These are phyloP conservation scores for Hypoxylon rubiginosum DNA, from an alignment of 2,329 filamentous ascomycete species.

Conservation along the genomic window DNA sequence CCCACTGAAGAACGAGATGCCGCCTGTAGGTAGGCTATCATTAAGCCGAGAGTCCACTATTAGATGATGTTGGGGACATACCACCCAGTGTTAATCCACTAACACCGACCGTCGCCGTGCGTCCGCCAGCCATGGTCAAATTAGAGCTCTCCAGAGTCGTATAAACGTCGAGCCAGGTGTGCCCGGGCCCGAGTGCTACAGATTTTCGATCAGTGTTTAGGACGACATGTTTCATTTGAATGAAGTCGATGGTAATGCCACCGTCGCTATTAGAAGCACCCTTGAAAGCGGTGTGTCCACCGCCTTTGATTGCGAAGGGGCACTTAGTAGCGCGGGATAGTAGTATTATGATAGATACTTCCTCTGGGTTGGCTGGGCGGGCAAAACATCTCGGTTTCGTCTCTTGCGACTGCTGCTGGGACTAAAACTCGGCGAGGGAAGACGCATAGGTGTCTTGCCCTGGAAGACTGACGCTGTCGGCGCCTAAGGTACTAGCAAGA, in stretches of 20 bases:
- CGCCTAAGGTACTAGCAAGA: slow-evolving; percentile 27
- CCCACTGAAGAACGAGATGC: slow-evolving; percentile 51
- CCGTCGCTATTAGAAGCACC: slow-evolving; percentile 48
- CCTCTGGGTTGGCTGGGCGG: slow-evolving; percentile 42
- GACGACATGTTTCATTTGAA: slow-evolving; percentile 42
- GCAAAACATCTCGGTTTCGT: slow-evolving; percentile 44
- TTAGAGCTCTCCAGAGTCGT: slow-evolving; percentile 50
- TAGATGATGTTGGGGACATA: slow-evolving; percentile 4
- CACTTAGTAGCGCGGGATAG: slow-evolving; percentile 47
- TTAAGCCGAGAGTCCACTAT: not conserved
- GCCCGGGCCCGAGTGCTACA: slow-evolving; percentile 54
- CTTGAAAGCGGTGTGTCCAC: slow-evolving; percentile 52
- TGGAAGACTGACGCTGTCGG: slow-evolving; percentile 12
- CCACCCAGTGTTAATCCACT: slow-evolving; percentile 55
- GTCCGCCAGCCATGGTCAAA: slow-evolving; percentile 55
- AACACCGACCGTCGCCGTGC: slow-evolving; percentile 56
- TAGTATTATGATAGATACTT: slow-evolving; percentile 49
- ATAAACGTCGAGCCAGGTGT: slow-evolving; percentile 58
- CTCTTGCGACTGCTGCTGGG: slow-evolving; percentile 30
- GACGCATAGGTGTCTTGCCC: slow-evolving; percentile 31
- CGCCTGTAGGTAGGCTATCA: slow-evolving; percentile 45
- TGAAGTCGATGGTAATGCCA: slow-evolving; percentile 50
- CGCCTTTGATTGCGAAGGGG: slow-evolving; percentile 52
- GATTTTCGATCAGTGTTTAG: slow-evolving; percentile 45
- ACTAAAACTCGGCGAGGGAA: slow-evolving; percentile 29